Conservation (phyloP, 352 stramenopile genomes). For the Phytophthora idaei region DNA sequence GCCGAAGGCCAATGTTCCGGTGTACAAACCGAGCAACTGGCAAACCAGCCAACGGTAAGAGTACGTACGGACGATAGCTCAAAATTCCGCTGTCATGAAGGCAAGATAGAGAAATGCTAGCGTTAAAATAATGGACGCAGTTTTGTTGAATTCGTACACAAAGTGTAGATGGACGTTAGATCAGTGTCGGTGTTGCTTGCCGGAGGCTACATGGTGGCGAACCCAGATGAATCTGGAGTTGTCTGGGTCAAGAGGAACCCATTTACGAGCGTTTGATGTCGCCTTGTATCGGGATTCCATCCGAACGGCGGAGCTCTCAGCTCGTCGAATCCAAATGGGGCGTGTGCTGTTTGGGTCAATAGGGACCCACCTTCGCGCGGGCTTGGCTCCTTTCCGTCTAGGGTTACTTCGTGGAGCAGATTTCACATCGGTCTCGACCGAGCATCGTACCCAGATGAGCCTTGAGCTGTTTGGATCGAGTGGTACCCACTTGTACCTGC, state of each 20-base stretch:
- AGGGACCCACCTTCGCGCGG: constrained; percentile 18
- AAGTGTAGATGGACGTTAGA: background rate
- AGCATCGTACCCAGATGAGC: constrained; percentile 26
- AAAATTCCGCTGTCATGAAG: background rate
- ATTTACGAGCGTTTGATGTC: constrained; percentile 14
- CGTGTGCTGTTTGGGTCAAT: constrained; percentile 27
- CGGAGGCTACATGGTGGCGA: constrained; percentile 5
- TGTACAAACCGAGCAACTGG: constrained; percentile 71
- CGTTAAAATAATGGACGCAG: constrained; percentile 2
- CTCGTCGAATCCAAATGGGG: constrained; percentile 26
- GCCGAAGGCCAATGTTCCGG: constrained; percentile 62
- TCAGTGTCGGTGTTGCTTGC: constrained; percentile 5
- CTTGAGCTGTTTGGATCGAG: constrained; percentile 28
- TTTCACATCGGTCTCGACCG: constrained; percentile 7
- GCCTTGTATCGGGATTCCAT: constrained; percentile 30
- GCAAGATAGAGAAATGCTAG: constrained; percentile 2
- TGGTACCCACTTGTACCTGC: constrained; percentile 18
- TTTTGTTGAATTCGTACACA: constrained; percentile 4
- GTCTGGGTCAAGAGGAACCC: constrained; percentile 18
- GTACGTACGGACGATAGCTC: no score
- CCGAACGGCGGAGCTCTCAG: constrained; percentile 12
- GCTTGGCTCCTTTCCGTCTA: constrained; percentile 6
- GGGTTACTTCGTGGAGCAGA: constrained; percentile 14
- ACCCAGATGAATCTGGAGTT: constrained; percentile 23
- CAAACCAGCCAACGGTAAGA: constrained; percentile 61